A percentile compares a stretch with the other conserved stretches of the same genome.
Evolutionary conservation across 169 alveolate genomes (phyloP).

Genomic region (Miamiensis avidus): DNA sequence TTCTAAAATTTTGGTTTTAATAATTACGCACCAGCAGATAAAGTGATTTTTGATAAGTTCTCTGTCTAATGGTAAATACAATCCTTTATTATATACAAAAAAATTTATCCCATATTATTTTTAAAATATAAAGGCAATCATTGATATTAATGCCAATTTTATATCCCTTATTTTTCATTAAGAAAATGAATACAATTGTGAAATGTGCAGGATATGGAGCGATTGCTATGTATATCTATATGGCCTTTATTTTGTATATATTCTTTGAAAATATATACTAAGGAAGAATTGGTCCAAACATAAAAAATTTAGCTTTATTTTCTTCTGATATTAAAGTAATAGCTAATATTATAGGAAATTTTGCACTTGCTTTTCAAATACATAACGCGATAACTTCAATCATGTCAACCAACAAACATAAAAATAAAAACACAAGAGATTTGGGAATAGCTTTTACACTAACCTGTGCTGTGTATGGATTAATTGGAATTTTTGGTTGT

Average conservation of each 20-base stretch:
- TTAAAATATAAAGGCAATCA: conserved; percentile 7
- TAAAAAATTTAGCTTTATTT: neutral
- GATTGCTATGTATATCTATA: conserved; percentile 17
- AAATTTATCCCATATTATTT: too few species aligned
- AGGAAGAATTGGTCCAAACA: conserved; percentile 1
- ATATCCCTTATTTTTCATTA: conserved; percentile 6
- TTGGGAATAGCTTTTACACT: conserved; percentile 12
- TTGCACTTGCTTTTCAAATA: conserved; percentile 29
- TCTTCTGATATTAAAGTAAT: conserved; percentile 15
- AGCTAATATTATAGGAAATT: conserved; percentile 11
- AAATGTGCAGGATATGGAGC: conserved; percentile 22
- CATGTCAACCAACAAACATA: neutral
- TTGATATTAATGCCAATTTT: conserved; percentile 15
- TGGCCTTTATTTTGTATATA: conserved; percentile 8
- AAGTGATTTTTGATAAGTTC: conserved; percentile 20
- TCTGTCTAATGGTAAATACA: neutral
- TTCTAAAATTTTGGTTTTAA: neutral
- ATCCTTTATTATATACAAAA: neutral
- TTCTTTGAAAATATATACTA: neutral
- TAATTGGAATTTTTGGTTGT: conserved; percentile 21
- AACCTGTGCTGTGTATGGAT: conserved; percentile 5
- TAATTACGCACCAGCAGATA: neutral
- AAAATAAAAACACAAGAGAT: conserved; percentile 16
- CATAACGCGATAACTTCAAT: conserved; percentile 12
- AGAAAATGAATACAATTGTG: conserved; percentile 18